Conservation (phyloP, 805 yeast genomes). For the Saccharomycopsis sp. region DNA sequence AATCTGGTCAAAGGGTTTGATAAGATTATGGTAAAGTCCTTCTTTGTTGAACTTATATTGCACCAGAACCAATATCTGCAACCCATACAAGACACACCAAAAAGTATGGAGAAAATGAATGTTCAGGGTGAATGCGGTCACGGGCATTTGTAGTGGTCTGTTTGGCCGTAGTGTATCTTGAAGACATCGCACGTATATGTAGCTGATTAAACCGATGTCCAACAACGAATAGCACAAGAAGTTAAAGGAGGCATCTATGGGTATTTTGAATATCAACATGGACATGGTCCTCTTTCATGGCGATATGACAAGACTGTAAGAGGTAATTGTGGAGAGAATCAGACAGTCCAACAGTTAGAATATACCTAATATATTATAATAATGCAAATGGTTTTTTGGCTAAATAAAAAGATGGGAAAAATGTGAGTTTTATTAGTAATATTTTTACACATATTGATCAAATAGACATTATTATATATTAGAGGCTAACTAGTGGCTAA, state of each 20-base stretch:
- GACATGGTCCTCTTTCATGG: too few species aligned
- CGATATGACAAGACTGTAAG: not conserved
- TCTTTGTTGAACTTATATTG: not conserved
- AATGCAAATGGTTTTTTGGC: too few species aligned
- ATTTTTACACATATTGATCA: not conserved
- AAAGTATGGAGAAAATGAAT: not conserved
- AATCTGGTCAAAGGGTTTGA: not conserved
- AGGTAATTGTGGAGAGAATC: too few species aligned
- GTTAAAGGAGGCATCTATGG: not conserved
- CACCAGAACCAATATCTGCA: not conserved
- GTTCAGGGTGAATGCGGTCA: not conserved
- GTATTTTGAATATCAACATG: too few species aligned
- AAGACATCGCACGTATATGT: not conserved
- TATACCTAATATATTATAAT: too few species aligned
- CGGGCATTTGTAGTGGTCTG: not conserved
- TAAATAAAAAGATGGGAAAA: too few species aligned
- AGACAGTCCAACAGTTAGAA: too few species aligned
- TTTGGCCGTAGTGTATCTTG: not conserved
- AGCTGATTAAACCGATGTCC: not conserved
- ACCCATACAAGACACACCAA: not conserved
- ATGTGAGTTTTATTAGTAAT: too few species aligned
- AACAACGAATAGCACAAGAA: not conserved
- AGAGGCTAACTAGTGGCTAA: too few species aligned
- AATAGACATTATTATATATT: too few species aligned
- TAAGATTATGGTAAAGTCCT: not conserved